Evolutionary conservation across 23 red algal genomes (phyloP).

Genomic region (Pyropia haitanensis): DNA sequence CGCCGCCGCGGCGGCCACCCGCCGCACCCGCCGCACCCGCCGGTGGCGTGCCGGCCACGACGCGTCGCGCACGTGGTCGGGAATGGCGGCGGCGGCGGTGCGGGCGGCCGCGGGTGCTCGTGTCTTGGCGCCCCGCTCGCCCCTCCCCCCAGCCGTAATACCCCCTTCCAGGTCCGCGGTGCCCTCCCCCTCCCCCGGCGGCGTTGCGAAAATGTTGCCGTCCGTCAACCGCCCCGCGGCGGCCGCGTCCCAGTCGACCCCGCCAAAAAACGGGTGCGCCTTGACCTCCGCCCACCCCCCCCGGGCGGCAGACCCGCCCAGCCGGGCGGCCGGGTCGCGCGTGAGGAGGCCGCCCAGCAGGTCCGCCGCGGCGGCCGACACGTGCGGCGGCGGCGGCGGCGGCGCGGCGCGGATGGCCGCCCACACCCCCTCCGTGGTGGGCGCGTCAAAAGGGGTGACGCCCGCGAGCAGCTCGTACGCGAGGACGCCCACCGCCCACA

Average conservation of each 20-base stretch:
- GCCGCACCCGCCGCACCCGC: no score
- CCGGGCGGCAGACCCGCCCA: slow-evolving; percentile 18
- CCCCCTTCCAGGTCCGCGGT: no score
- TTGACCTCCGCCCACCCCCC: slow-evolving; percentile 25
- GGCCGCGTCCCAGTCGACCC: slow-evolving; percentile 18
- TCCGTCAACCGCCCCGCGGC: no score
- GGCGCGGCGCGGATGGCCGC: slow-evolving; percentile 3
- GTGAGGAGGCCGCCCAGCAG: slow-evolving; percentile 22
- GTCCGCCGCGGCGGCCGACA: slow-evolving; percentile 18
- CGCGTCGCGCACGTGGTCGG: no score
- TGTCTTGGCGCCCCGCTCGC: no score
- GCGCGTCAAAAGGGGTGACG: slow-evolving; percentile 20
- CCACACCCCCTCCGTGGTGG: slow-evolving; percentile 45
- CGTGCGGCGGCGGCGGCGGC: slow-evolving; percentile 5
- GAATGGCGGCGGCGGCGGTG: no score
- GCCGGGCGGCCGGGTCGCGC: slow-evolving; percentile 18
- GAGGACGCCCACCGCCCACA: slow-evolving; percentile 30
- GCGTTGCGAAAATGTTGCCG: no score
- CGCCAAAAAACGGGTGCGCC: slow-evolving; percentile 31
- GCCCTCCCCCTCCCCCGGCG: no score
- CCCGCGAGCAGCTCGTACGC: slow-evolving; percentile 19
- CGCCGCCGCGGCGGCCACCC: no score
- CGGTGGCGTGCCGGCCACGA: no score
- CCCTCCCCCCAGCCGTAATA: no score
- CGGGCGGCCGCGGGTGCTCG: no score